A percentile compares a stretch with the other conserved stretches of the same genome.
Conservation (phyloP, 208 protist genomes). For the Trypanosoma melophagium region DNA sequence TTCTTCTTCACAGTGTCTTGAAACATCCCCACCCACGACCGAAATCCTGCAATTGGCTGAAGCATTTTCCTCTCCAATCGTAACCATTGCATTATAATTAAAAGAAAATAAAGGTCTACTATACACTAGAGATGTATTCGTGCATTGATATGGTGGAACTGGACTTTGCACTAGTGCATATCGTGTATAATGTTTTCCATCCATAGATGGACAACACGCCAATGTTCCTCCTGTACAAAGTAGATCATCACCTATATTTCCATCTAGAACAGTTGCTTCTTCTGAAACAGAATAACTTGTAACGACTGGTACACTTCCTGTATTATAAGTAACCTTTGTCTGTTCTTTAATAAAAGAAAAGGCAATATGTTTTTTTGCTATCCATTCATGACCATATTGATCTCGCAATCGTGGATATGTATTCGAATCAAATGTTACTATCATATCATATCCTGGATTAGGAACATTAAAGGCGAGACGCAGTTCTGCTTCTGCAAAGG, state of each 20-base stretch:
- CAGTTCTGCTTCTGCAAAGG: background rate
- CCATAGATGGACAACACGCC: background rate
- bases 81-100: background rate
- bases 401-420: background rate
- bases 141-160: slow-evolving; percentile 4
- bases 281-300: background rate
- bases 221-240: background rate
- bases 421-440: background rate
- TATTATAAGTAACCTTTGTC: background rate
- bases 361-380: background rate
- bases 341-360: slow-evolving; percentile 8
- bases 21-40: background rate
- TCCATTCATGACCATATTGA: slow-evolving; percentile 11
- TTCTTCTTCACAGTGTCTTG: background rate
- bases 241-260: background rate
- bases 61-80: background rate
- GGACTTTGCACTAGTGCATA: slow-evolving; percentile 3
- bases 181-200: background rate
- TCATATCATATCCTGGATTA: slow-evolving; percentile 4
- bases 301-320: background rate
- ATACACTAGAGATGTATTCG: background rate
- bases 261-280: background rate
- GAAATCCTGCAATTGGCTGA: background rate
- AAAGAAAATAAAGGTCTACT: background rate
- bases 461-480: background rate